Conservation (phyloP, 208 protist genomes). For the Leishmania braziliensis region DNA sequence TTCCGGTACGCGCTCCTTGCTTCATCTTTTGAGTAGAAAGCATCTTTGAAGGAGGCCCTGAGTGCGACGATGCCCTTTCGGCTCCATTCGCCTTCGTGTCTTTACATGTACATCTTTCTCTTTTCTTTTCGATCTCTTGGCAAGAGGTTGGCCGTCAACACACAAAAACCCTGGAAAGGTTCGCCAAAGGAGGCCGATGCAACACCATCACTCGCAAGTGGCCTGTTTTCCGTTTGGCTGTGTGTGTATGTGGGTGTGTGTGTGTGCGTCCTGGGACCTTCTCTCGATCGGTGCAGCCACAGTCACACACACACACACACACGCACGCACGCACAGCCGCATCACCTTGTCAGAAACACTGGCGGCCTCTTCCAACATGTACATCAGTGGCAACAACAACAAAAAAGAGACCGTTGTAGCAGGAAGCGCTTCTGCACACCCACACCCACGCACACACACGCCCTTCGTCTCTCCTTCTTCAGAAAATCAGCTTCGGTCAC, state of each 20-base stretch:
- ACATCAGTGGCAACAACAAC: conserved; percentile 1
- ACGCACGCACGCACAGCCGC: background rate
- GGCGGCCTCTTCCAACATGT: background rate
- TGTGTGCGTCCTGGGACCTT: too few species aligned
- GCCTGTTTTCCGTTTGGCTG: background rate
- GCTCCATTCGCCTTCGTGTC: background rate
- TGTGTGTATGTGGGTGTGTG: background rate
- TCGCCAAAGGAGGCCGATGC: background rate
- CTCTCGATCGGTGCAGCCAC: background rate
- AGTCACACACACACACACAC: background rate
- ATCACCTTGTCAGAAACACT: background rate
- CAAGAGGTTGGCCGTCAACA: background rate
- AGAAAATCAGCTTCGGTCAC: conserved; percentile 13
- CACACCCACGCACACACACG: background rate
- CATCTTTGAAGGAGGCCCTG: background rate
- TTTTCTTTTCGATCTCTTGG: background rate
- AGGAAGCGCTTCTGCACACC: background rate
- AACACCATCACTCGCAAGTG: background rate
- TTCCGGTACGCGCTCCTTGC: background rate
- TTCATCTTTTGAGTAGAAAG: background rate
- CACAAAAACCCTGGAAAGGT: background rate
- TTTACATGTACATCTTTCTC: background rate
- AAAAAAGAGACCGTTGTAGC: background rate
- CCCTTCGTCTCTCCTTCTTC: background rate
- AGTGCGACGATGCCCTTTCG: background rate